Percentiles rank a stretch among this genome's conserved stretches.
These are phyloP conservation scores for Starmerella kuoi DNA, from an alignment of 805 yeast genomes.

Conservation along the genomic window DNA sequence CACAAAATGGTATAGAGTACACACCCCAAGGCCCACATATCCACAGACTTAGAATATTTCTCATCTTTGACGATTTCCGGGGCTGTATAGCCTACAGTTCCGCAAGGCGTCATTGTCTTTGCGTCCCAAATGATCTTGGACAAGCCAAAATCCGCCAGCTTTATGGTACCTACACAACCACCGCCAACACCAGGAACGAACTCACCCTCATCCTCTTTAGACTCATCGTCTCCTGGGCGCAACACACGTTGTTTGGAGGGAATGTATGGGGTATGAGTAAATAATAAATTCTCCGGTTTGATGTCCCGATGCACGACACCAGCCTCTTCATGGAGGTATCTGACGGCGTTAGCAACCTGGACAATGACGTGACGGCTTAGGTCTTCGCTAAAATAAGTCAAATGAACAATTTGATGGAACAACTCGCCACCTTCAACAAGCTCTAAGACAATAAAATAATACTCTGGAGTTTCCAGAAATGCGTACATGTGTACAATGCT, in stretches of 20 bases:
- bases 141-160: slow-evolving; percentile 90
- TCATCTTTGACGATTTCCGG: slow-evolving; percentile 96
- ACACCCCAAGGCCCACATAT: slow-evolving; percentile 98
- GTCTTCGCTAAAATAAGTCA: slow-evolving; percentile 64
- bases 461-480: slow-evolving; percentile 39
- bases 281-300: slow-evolving; percentile 67
- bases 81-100: slow-evolving; percentile 96
- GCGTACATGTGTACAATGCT: slow-evolving; percentile 48
- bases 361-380: slow-evolving; percentile 58
- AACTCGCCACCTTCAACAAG: slow-evolving; percentile 68
- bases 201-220: slow-evolving; percentile 73
- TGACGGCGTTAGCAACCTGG: slow-evolving; percentile 59
- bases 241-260: slow-evolving; percentile 29
- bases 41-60: slow-evolving; percentile 83
- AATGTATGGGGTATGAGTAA: slow-evolving; percentile 40
- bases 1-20: slow-evolving; percentile 84
- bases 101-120: slow-evolving; percentile 94
- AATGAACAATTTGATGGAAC: slow-evolving; percentile 65
- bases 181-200: slow-evolving; percentile 75
- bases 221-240: slow-evolving; percentile 34
- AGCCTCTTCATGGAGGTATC: slow-evolving; percentile 57
- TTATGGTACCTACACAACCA: slow-evolving; percentile 80
- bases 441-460: slow-evolving; percentile 56
- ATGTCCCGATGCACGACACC: slow-evolving; percentile 71
- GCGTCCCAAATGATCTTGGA: slow-evolving; percentile 82